Evolutionary conservation across 768 basidiomycete genomes (phyloP).

Genomic region (Boletus rufocinnamomeus): DNA sequence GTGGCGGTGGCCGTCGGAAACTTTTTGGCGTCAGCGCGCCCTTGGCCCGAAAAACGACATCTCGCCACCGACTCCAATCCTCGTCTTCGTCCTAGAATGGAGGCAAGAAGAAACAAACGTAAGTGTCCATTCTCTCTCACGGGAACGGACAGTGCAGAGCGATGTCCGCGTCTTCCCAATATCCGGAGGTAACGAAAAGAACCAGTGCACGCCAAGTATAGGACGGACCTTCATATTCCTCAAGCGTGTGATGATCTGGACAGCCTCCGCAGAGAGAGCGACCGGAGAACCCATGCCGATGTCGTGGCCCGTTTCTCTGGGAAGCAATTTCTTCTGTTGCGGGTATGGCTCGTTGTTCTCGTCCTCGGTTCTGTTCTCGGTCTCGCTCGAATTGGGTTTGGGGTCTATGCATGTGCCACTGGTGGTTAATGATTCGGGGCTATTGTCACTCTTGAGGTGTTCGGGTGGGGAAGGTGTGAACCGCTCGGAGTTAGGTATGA

Average conservation of each 20-base stretch:
- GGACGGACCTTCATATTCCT: conserved; percentile 76
- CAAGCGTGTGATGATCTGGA: conserved; percentile 73
- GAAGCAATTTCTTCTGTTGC: conserved; percentile 54
- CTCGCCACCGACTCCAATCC: conserved; percentile 87
- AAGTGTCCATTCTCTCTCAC: conserved; percentile 1
- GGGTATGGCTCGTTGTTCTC: neutral
- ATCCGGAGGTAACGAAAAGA: neutral
- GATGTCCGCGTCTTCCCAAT: neutral
- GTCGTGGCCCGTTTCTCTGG: conserved; percentile 83
- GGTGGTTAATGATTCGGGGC: conserved; percentile 46
- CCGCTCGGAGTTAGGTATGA: conserved; percentile 65
- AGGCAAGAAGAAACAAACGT: neutral
- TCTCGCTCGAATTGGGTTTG: neutral
- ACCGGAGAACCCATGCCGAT: conserved; percentile 89
- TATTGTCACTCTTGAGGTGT: conserved; percentile 40
- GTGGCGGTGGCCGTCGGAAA: conserved; percentile 34
- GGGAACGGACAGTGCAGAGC: neutral
- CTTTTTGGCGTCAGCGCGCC: conserved; percentile 48
- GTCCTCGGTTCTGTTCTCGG: neutral
- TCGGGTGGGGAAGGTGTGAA: conserved; percentile 57
- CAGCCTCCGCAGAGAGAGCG: conserved; percentile 73
- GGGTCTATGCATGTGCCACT: neutral
- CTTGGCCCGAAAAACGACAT: conserved; percentile 80
- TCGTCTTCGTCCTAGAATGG: conserved; percentile 72
- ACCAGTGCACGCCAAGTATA: conserved; percentile 1